Evolutionary conservation across 352 stramenopile genomes (phyloP).

Genomic region (Pythium grandisporangium): DNA sequence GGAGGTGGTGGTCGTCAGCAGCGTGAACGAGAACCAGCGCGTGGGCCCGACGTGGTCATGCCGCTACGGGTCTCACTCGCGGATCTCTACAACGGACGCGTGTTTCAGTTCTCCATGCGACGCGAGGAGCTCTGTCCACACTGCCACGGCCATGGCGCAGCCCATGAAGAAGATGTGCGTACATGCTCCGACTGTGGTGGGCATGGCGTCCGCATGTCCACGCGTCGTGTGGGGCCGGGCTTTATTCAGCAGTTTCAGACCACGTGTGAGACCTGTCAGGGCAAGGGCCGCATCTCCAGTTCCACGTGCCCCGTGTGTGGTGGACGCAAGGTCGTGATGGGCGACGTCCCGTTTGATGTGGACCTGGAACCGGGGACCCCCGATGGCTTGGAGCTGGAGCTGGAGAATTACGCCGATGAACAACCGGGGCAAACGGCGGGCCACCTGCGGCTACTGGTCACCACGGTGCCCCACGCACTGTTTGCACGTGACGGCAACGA

Average conservation of each 20-base stretch:
- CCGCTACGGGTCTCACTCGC: constrained; percentile 91
- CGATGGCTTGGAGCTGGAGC: constrained; percentile 90
- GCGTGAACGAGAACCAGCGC: constrained; percentile 41
- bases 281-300: constrained; percentile 89
- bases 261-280: constrained; percentile 85
- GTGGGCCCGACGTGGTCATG: constrained; percentile 70
- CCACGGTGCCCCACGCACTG: constrained; percentile 72
- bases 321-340: constrained; percentile 83
- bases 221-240: constrained; percentile 50
- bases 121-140: constrained; percentile 91
- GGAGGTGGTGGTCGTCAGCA: constrained; percentile 29
- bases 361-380: constrained; percentile 93
- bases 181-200: constrained; percentile 90
- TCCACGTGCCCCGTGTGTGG: constrained; percentile 86
- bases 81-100: constrained; percentile 95
- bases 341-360: constrained; percentile 94
- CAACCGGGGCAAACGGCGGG: constrained; percentile 85
- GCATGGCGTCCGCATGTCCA: constrained; percentile 88
- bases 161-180: constrained; percentile 88
- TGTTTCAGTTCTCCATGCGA: constrained; percentile 91
- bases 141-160: constrained; percentile 84
- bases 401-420: constrained; percentile 89
- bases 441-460: constrained; percentile 89
- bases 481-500: constrained; percentile 93
- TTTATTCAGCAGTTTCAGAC: constrained; percentile 89